These are phyloP conservation scores for Colletotrichum sp. DNA, from an alignment of 2,329 filamentous ascomycete genomes.

Conservation along the genomic window DNA sequence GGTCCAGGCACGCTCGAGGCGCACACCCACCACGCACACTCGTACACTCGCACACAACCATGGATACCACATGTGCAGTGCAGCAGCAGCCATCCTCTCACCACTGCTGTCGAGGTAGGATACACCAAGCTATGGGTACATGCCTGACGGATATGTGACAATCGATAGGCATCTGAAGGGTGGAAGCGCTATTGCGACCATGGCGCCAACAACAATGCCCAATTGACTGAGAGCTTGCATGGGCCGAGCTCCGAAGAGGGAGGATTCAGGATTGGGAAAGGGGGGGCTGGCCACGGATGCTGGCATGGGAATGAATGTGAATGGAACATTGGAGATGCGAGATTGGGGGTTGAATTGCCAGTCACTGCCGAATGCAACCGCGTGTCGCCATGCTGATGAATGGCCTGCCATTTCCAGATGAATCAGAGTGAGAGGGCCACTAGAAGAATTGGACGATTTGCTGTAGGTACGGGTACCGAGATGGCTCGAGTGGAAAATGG, in stretches of 20 bases:
- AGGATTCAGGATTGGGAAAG: not conserved
- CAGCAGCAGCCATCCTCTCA: not conserved
- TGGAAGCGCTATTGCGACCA: not conserved
- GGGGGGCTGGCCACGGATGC: not conserved
- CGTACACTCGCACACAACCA: not conserved
- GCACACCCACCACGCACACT: not conserved
- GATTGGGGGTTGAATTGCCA: not conserved
- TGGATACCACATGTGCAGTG: not conserved
- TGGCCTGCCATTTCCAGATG: not conserved
- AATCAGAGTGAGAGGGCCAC: not conserved
- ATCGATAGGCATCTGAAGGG: not conserved
- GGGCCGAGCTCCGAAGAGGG: not conserved
- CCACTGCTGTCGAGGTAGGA: not conserved
- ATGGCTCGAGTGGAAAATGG: not conserved
- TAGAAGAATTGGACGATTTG: not conserved
- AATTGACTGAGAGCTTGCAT: not conserved
- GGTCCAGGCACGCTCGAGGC: conserved; percentile 1
- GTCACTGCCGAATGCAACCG: not conserved
- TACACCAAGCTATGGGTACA: not conserved
- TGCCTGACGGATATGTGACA: not conserved
- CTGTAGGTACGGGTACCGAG: not conserved
- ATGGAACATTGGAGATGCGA: not conserved
- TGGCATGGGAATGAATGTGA: not conserved
- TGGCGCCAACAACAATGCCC: not conserved
- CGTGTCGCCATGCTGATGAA: not conserved